Base-by-base conservation (phyloP, 2,329 filamentous ascomycete genomes). In the Lachnellula occidentalis region DNA sequence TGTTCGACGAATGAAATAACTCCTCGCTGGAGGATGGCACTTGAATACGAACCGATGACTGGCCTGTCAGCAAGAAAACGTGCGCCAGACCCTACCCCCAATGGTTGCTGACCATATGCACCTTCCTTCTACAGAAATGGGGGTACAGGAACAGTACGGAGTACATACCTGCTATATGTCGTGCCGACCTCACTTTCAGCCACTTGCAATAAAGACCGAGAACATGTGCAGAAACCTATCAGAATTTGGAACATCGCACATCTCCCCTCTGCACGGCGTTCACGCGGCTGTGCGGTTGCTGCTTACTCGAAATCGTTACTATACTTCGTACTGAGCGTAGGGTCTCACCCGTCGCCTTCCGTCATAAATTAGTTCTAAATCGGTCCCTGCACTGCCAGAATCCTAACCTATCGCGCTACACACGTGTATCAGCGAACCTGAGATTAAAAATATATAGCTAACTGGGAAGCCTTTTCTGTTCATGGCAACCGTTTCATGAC, bases 381-480 rank as follows among this genome's bases (percentile, higher is more conserved):
- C 27, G 9, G 27, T 31, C 8, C 27, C 4, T 31, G 9, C 27
- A 8, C 27, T 9, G 27, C 27, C 24, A 21, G 39, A 27, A 37
- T 42, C 39, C 46, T 43, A 42, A 51, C 56, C 56, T 53, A 53
- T 58, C 56, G 37, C 39, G 11, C 17, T 11, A 6, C 27, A 55
- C 56, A 58, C 56, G 56, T 58, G 56, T 34, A 36, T 27, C 36
- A 11, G 31, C 27, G 27, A 1, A 0, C 27, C 9, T 12, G 9
- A 12, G 27, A 31, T 31, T 4, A 12, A 21, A 41, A 17, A 27
- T 49, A 55, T 55, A 51, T 48, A 51, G 37, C 31, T 48, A 42
- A 36, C 22, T 47, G 34, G 14, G 45, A 14, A 31, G 14, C 12
- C 19, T 34, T 15, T 39, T 34, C n/a, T 53, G 34, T 49, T 45